A percentile compares a stretch with the other conserved stretches of the same genome.
Evolutionary conservation across 2,329 filamentous ascomycete species (phyloP).

Genomic region (Venturia oleaginea): DNA sequence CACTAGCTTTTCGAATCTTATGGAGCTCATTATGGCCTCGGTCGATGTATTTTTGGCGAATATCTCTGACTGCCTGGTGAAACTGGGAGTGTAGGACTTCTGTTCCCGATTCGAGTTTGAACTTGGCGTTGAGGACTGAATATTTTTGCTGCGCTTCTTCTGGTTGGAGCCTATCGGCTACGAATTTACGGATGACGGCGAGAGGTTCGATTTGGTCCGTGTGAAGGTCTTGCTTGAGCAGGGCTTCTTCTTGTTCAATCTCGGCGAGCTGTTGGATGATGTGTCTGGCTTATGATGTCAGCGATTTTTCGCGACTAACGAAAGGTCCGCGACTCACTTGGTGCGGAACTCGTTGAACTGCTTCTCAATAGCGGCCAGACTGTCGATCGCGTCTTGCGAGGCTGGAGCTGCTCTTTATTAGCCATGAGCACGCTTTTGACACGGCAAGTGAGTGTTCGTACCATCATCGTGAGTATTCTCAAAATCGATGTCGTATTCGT

Average conservation of each 20-base stretch:
- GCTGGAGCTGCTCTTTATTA: not conserved
- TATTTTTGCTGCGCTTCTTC: not conserved
- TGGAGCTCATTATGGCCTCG: not conserved
- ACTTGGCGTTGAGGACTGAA: not conserved
- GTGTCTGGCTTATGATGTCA: not conserved
- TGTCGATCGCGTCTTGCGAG: not conserved
- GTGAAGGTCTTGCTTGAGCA: not conserved
- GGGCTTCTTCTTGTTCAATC: not conserved
- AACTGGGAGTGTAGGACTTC: not conserved
- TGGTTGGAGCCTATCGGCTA: not conserved
- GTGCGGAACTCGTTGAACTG: not conserved
- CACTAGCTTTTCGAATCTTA: not conserved
- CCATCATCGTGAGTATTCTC: not conserved
- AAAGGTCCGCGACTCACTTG: not conserved
- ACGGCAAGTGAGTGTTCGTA: not conserved
- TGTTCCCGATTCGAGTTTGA: not conserved
- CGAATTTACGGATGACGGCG: not conserved
- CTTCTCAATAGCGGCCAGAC: not conserved
- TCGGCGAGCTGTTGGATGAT: not conserved
- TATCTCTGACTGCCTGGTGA: not conserved
- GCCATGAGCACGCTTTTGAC: not conserved
- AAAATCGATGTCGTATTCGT: not conserved
- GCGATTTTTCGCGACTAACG: not conserved
- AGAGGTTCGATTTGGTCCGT: not conserved
- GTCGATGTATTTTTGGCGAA: not conserved